A percentile compares a stretch with the other conserved stretches of the same genome.
Evolutionary conservation across 202 grass and related monocot genomes (phyloP).

Genomic region (Bolboschoenoplectus hybrid): DNA sequence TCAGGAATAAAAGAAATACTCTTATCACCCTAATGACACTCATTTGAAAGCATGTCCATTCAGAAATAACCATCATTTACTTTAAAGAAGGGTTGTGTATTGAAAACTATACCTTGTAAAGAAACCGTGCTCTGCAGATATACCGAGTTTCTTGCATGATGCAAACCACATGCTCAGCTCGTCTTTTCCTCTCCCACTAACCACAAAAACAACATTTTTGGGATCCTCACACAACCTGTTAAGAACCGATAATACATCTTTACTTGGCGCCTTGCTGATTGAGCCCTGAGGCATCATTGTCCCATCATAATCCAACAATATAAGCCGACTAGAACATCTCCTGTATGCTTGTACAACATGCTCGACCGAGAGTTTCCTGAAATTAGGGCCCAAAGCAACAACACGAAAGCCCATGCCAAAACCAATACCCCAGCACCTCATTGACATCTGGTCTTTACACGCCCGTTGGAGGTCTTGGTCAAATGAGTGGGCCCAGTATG

Average conservation of each 20-base stretch:
- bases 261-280: constrained; percentile 67
- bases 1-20: background rate
- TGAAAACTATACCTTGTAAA: constrained; percentile 73
- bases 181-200: constrained; percentile 85
- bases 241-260: constrained; percentile 72
- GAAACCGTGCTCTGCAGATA: constrained; percentile 92
- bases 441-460: constrained; percentile 90
- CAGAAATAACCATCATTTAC: background rate
- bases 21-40: background rate
- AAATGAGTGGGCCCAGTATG: constrained; percentile 85
- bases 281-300: constrained; percentile 77
- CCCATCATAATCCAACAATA: constrained; percentile 94
- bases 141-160: constrained; percentile 88
- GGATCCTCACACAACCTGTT: constrained; percentile 78
- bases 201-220: constrained; percentile 94
- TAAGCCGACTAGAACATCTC: constrained; percentile 54
- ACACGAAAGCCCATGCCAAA: constrained; percentile 99
- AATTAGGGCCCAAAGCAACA: constrained; percentile 83
- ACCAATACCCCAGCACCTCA: constrained; percentile 88
- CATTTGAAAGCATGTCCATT: background rate
- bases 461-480: constrained; percentile 91
- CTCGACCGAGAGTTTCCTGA: constrained; percentile 83
- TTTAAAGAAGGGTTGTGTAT: background rate
- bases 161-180: constrained; percentile 83
- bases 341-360: constrained; percentile 69